A percentile compares a stretch with the other conserved stretches of the same genome.
phyloP scores from a whole-genome alignment of 176 grass and related monocot genomes.

The Triticum dicoccoides region DNA sequence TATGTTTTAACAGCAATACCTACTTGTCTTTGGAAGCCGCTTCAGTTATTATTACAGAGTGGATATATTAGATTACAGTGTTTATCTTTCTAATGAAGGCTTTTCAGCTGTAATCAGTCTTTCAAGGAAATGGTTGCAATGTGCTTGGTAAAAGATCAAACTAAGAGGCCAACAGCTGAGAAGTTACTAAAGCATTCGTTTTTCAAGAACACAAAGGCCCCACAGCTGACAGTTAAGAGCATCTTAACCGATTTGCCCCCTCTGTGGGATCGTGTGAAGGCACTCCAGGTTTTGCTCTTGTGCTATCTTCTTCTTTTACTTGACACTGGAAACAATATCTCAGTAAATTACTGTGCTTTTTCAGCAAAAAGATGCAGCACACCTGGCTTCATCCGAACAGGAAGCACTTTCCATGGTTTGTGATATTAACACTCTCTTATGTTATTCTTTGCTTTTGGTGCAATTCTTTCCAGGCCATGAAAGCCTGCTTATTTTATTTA shows the following conservation, averaged over 20 bases:
- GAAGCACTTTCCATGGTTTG: constrained; percentile 73
- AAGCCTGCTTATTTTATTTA: not conserved
- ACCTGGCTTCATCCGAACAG: constrained; percentile 72
- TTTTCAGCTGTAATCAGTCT: constrained; percentile 87
- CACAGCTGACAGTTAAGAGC: constrained; percentile 70
- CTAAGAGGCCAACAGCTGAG: constrained; percentile 91
- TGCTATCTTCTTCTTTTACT: constrained; percentile 33
- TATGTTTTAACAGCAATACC: constrained; percentile 51
- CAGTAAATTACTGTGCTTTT: constrained; percentile 8
- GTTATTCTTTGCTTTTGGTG: not conserved
- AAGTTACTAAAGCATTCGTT: constrained; percentile 91
- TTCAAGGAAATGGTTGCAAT: constrained; percentile 99
- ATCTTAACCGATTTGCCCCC: constrained; percentile 76
- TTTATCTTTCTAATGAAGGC: constrained; percentile 59
- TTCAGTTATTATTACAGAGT: constrained; percentile 47
- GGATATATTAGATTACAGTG: constrained; percentile 30
- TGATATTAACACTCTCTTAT: constrained; percentile 15
- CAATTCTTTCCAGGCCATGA: not conserved
- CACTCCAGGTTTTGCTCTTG: constrained; percentile 66
- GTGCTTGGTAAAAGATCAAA: constrained; percentile 98
- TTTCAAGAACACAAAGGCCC: constrained; percentile 84
- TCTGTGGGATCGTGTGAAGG: constrained; percentile 88
- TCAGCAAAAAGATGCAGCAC: constrained; percentile 78
- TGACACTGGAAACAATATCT: constrained; percentile 13
- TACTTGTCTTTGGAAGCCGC: constrained; percentile 53